Evolutionary conservation across 306 rosid genomes (phyloP).

Genomic region (Mimosa bimucronata): DNA sequence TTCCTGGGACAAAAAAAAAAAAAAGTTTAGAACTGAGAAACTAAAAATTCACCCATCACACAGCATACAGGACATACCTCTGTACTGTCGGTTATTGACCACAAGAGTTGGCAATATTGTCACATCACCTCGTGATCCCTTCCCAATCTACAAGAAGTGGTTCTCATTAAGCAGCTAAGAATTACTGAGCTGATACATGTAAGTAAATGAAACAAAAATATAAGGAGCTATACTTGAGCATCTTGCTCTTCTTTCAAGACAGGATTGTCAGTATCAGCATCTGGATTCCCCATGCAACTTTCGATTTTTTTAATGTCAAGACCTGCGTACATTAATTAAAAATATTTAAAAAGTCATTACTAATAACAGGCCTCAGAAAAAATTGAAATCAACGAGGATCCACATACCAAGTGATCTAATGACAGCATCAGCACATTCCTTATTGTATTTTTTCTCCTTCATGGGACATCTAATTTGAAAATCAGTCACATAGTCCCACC

Average conservation of each 20-base stretch:
- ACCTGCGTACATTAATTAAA: constrained; percentile 46
- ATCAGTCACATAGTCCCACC: constrained; percentile 98
- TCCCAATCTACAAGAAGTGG: constrained; percentile 68
- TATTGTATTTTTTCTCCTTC: constrained; percentile 83
- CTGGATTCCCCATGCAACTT: constrained; percentile 78
- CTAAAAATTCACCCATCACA: constrained; percentile 25
- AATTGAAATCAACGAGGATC: constrained; percentile 10
- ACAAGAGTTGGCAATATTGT: constrained; percentile 93
- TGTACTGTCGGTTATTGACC: constrained; percentile 89
- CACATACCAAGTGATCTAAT: constrained; percentile 74
- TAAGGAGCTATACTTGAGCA: constrained; percentile 63
- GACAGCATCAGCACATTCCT: constrained; percentile 74
- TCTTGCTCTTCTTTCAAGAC: constrained; percentile 92
- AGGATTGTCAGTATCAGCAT: constrained; percentile 66
- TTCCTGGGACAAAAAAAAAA: constrained; percentile 55
- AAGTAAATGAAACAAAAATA: constrained; percentile 17
- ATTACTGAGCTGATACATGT: constrained; percentile 29
- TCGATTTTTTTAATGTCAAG: constrained; percentile 69
- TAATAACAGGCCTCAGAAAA: constrained; percentile 12
- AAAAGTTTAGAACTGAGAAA: constrained; percentile 44
- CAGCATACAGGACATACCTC: constrained; percentile 66
- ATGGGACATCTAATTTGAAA: constrained; percentile 94
- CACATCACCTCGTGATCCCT: constrained; percentile 93
- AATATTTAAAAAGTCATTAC: constrained; percentile 21
- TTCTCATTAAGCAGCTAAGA: constrained; percentile 33